Conservation (phyloP, 768 basidiomycete species). For the Rhizopogon salebrosus region DNA sequence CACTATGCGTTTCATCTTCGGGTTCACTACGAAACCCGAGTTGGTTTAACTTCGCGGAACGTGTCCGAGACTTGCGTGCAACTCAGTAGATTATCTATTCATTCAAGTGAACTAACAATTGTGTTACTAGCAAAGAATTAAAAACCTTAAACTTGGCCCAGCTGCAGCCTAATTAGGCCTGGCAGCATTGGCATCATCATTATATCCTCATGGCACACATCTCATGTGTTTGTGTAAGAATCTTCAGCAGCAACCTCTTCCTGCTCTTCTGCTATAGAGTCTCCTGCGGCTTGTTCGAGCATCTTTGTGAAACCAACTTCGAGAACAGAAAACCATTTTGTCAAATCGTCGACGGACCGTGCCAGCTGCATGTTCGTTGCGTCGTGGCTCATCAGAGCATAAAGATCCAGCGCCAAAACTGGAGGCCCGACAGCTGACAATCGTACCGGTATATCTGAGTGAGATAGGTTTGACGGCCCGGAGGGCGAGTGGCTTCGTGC, state of each 20-base stretch:
- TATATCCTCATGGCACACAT: too few relatives aligned
- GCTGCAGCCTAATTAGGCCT: too few relatives aligned
- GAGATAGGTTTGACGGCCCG: constrained; percentile 23
- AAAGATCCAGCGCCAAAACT: constrained; percentile 68
- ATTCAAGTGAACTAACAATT: too few relatives aligned
- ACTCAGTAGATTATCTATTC: too few relatives aligned
- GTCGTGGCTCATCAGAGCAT: constrained; percentile 45
- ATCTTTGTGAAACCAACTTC: constrained; percentile 67
- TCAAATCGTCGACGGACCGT: constrained; percentile 67
- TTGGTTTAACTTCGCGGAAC: too few relatives aligned
- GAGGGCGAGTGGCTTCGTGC: constrained; percentile 28
- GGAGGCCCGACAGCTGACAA: constrained; percentile 34
- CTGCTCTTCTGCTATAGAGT: constrained; percentile 64
- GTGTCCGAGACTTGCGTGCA: too few relatives aligned
- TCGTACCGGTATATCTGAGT: constrained; percentile 27
- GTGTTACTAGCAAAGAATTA: too few relatives aligned
- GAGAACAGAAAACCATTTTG: constrained; percentile 69
- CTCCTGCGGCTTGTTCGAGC: constrained; percentile 46
- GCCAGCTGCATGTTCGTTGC: constrained; percentile 67
- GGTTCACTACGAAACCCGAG: too few relatives aligned
- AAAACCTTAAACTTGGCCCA: too few relatives aligned
- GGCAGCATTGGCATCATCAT: too few relatives aligned
- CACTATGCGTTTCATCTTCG: too few relatives aligned
- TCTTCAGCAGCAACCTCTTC: constrained; percentile 34
- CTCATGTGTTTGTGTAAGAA: constrained; percentile 5